Evolutionary conservation across 306 rosid species (phyloP).

Genomic region (Amphicarpaea edgeworthii): DNA sequence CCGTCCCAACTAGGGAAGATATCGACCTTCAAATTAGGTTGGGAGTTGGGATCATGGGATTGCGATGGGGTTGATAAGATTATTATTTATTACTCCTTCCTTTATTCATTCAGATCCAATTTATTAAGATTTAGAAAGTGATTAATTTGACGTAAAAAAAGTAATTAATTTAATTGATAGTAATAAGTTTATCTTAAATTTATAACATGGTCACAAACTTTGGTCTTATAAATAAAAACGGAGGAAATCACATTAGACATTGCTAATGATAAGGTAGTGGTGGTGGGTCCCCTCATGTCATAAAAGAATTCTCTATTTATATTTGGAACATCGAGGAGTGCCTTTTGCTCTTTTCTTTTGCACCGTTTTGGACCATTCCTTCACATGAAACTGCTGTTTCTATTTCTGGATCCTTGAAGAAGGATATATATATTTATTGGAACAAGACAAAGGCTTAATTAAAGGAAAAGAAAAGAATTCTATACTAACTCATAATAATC

Average conservation of each 20-base stretch:
- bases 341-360: not conserved
- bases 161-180: no score
- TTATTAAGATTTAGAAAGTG: no score
- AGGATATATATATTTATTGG: not conserved
- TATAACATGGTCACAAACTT: no score
- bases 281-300: slow-evolving; percentile 7
- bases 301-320: not conserved
- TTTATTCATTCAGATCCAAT: no score
- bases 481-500: not conserved
- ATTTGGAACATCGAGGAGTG: slow-evolving; percentile 3
- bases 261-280: slow-evolving; percentile 1
- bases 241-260: not conserved
- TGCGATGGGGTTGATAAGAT: no score
- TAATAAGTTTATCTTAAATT: no score
- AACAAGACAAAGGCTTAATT: not conserved
- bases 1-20: no score
- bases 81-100: no score
- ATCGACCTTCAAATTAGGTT: no score
- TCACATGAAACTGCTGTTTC: slow-evolving; percentile 25
- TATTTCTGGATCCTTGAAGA: slow-evolving; percentile 17
- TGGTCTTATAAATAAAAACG: no score
- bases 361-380: slow-evolving; percentile 25
- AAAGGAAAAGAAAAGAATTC: not conserved
- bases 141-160: no score
- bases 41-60: no score